These are phyloP conservation scores for Huntiella abstrusa DNA, from an alignment of 2,329 filamentous ascomycete species.

Conservation along the genomic window DNA sequence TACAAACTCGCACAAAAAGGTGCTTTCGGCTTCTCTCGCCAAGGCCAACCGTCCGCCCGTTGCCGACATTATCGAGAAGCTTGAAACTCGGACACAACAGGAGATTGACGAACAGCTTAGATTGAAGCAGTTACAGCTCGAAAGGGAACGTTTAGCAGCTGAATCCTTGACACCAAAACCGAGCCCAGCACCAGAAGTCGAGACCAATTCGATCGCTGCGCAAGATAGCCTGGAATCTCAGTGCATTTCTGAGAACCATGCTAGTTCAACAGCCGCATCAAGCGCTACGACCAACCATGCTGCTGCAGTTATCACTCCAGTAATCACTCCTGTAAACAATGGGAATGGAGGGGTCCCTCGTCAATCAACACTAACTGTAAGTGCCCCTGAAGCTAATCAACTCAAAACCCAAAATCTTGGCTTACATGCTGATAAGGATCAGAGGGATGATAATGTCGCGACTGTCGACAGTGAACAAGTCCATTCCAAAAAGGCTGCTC, in stretches of 20 bases:
- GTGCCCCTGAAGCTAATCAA: too few species aligned
- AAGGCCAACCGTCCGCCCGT: constrained; percentile 7
- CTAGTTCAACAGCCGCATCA: constrained; percentile 1
- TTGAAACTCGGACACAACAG: constrained; percentile 7
- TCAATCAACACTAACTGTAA: too few species aligned
- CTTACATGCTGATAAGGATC: too few species aligned
- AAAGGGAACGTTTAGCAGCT: not conserved
- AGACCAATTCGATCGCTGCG: not conserved
- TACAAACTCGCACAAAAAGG: constrained; percentile 7
- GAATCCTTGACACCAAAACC: not conserved
- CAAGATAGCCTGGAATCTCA: too few species aligned
- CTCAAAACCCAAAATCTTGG: too few species aligned
- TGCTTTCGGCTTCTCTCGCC: constrained; percentile 6
- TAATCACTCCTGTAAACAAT: not conserved
- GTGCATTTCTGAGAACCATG: too few species aligned
- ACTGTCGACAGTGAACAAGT: too few species aligned
- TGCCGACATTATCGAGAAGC: constrained; percentile 6
- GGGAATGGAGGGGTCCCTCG: too few species aligned
- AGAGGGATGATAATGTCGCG: too few species aligned
- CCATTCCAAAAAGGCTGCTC: too few species aligned
- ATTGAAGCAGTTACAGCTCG: constrained; percentile 4
- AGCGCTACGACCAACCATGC: not conserved
- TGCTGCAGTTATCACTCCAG: not conserved
- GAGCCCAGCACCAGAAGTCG: not conserved
- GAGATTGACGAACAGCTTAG: constrained; percentile 10